Evolutionary conservation across 1,139 yeast species (phyloP).

Genomic region (Candida gigantensis): DNA sequence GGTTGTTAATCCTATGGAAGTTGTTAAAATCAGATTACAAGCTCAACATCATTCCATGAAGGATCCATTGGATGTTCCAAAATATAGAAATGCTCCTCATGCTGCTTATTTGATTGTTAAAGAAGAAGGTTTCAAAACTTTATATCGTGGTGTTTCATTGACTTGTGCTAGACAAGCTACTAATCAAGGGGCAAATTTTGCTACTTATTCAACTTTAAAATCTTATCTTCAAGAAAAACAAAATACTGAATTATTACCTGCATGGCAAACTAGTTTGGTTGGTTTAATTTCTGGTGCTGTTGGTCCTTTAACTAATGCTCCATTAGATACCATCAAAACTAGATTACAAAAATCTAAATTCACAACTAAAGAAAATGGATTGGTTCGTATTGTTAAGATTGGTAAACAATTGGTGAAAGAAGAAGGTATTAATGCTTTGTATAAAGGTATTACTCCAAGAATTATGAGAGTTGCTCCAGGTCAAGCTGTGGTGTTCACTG

Average conservation of each 20-base stretch:
- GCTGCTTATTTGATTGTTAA: slow-evolving; percentile 80
- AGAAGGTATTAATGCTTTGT: slow-evolving; percentile 85
- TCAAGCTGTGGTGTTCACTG: slow-evolving; percentile 97
- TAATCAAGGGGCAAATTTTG: slow-evolving; percentile 97
- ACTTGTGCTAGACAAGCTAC: slow-evolving; percentile 98
- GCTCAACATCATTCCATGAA: slow-evolving; percentile 91
- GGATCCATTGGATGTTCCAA: slow-evolving; percentile 78
- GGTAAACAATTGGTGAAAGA: slow-evolving; percentile 80
- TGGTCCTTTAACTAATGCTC: slow-evolving; percentile 97
- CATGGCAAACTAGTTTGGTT: slow-evolving; percentile 91
- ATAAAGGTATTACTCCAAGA: slow-evolving; percentile 98
- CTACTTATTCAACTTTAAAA: slow-evolving; percentile 87
- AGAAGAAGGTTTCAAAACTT: slow-evolving; percentile 88
- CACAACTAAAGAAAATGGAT: slow-evolving; percentile 67
- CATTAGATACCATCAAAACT: slow-evolving; percentile 95
- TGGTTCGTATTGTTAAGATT: slow-evolving; percentile 77
- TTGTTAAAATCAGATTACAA: slow-evolving; percentile 92
- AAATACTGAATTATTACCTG: slow-evolving; percentile 66
- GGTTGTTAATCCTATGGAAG: slow-evolving; percentile 97
- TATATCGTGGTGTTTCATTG: slow-evolving; percentile 92
- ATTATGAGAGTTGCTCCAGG: slow-evolving; percentile 99
- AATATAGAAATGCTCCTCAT: slow-evolving; percentile 91
- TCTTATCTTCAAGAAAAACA: slow-evolving; percentile 70
- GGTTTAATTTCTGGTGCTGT: slow-evolving; percentile 95
- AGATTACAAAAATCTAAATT: slow-evolving; percentile 91